Base-by-base conservation (phyloP, 129 eudicot species). In the Escallonia rubra region DNA sequence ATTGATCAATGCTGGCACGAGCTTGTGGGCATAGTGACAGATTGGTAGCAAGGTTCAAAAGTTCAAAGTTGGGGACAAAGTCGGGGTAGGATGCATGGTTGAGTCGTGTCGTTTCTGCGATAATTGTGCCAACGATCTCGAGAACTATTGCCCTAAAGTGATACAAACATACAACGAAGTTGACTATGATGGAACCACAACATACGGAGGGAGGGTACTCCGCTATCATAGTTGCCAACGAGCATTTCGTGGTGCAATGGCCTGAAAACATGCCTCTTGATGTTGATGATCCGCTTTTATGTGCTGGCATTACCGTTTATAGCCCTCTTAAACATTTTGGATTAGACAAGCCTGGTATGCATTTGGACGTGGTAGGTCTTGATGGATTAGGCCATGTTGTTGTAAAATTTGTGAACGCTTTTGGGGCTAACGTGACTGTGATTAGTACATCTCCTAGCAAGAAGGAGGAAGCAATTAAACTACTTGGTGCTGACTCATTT, bases 151-250 rank as follows among this genome's bases (percentile, higher is more conserved):
- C 46, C 46, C 74, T 4, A 47, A 72, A 48, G 55, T 53, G n/a
- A 64, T 66, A 8, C 78, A 38, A 10, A 59, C 81, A 11, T 70
- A 71, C 10, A 49, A 69, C 13, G 55, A 11, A 39, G 44, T 41
- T 4, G 57, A 78, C 68, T 42, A 51, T 8, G 74, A 78, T 57
- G 82, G 78, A 14, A 56, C 74, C 9, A 41, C 23, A 0, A 72
- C 74, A 9, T 44, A 47, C 8, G 78, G 82, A 61, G 82, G 78
- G 82, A 61, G 82, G 82, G 7, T 78, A 71, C 82, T 78, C 78
- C 7, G 66, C 72, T 15, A 55, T 47, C 65, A 66, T 78, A 65
- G 82, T 78, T 6, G 69, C 60, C 2, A 70, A 78, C 12, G 82
- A 71, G 72, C 78, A 56, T 41, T 78, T 78, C 40, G 66, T 67